A percentile compares a stretch with the other conserved stretches of the same genome.
Evolutionary conservation across 345 rosid species (phyloP).

Genomic region (Ceriops zippeliana): DNA sequence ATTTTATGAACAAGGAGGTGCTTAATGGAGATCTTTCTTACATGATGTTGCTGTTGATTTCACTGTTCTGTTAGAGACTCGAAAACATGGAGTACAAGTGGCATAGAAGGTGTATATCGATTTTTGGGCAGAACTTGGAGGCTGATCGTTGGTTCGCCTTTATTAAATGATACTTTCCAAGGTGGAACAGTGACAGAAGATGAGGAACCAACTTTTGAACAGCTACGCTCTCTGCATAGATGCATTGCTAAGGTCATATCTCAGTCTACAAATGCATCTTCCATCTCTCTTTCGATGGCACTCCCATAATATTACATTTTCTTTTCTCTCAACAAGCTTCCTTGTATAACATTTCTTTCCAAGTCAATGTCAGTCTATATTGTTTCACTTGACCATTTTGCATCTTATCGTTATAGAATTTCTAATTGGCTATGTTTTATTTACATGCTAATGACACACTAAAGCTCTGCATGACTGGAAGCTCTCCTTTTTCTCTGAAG

Average conservation of each 20-base stretch:
- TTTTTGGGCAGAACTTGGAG: slow-evolving; percentile 91
- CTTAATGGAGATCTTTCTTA: slow-evolving; percentile 4
- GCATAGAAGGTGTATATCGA: slow-evolving; percentile 91
- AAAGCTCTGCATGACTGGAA: no score
- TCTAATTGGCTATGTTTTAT: no score
- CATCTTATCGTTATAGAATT: no score
- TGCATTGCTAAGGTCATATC: slow-evolving; percentile 81
- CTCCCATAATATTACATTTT: no score
- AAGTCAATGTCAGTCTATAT: no score
- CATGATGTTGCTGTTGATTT: slow-evolving; percentile 8
- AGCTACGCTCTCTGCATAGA: slow-evolving; percentile 66
- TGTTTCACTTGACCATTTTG: no score
- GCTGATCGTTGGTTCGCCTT: slow-evolving; percentile 67
- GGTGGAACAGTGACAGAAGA: slow-evolving; percentile 59
- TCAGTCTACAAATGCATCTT: not conserved
- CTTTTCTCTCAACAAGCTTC: no score
- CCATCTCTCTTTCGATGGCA: not conserved
- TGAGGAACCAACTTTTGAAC: slow-evolving; percentile 65
- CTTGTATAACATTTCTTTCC: no score
- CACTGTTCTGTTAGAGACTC: slow-evolving; percentile 59
- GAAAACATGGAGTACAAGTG: slow-evolving; percentile 93
- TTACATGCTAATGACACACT: no score
- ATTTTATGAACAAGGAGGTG: slow-evolving; percentile 2
- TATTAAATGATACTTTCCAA: slow-evolving; percentile 49
- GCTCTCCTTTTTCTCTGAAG: no score